Evolutionary conservation across 768 basidiomycete genomes (phyloP).

Genomic region (Termitomyces sp.): DNA sequence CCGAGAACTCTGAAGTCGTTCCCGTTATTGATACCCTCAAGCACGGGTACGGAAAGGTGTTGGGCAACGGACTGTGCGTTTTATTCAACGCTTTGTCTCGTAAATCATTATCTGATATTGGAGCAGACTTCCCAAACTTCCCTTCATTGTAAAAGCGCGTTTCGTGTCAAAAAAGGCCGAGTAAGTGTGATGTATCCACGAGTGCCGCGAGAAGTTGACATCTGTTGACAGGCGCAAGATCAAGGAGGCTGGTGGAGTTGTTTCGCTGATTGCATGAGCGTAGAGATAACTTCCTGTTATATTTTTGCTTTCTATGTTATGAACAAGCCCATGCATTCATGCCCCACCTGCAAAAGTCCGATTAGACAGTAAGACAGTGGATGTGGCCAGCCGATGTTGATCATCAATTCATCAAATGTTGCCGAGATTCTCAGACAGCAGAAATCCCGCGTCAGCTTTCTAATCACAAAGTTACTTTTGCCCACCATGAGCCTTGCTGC

Average conservation of each 20-base stretch:
- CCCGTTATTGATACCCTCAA: slow-evolving; percentile 89
- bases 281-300: slow-evolving; percentile 20
- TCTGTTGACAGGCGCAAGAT: slow-evolving; percentile 51
- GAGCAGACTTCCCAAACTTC: slow-evolving; percentile 73
- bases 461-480: not conserved
- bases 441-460: slow-evolving; percentile 7
- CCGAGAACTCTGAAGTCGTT: slow-evolving; percentile 71
- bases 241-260: slow-evolving; percentile 92
- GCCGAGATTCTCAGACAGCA: slow-evolving; percentile 10
- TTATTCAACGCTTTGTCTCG: not conserved
- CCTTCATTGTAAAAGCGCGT: slow-evolving; percentile 98
- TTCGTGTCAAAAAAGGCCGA: slow-evolving; percentile 88
- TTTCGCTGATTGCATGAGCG: slow-evolving; percentile 81
- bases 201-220: not conserved
- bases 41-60: slow-evolving; percentile 86
- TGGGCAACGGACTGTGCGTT: slow-evolving; percentile 89
- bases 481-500: slow-evolving; percentile 19
- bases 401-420: not conserved
- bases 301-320: slow-evolving; percentile 18
- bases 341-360: slow-evolving; percentile 1
- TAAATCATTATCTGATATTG: not conserved
- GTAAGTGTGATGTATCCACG: slow-evolving; percentile 28
- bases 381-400: slow-evolving; percentile 11
- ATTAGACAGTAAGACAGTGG: not conserved
- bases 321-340: slow-evolving; percentile 19